phyloP scores from a whole-genome alignment of 306 rosid genomes.

The Glycyrrhiza uralensis region DNA sequence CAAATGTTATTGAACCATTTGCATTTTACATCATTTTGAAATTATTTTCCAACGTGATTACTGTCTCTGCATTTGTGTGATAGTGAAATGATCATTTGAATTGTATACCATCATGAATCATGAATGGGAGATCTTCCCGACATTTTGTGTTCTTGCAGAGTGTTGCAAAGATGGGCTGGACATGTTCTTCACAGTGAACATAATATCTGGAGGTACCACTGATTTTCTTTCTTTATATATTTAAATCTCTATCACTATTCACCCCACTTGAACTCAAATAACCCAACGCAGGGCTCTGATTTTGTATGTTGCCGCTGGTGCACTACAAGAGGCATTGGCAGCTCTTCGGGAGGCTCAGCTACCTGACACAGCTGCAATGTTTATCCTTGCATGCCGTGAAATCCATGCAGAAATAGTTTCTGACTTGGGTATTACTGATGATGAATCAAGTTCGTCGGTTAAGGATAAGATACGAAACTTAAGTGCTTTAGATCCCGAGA shows the following conservation, averaged over 20 bases:
- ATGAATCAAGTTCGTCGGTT: conserved; percentile 52
- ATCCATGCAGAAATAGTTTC: conserved; percentile 62
- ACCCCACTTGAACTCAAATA: conserved; percentile 30
- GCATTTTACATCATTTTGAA: neutral
- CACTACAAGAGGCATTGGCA: conserved; percentile 89
- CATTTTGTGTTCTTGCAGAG: conserved; percentile 54
- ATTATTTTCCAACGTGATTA: neutral
- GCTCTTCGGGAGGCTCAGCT: conserved; percentile 90
- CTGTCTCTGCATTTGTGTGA: conserved; percentile 3
- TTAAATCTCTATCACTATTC: neutral
- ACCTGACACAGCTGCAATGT: conserved; percentile 95
- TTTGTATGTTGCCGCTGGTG: conserved; percentile 92
- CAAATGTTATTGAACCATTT: neutral
- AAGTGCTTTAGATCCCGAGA: conserved; percentile 70
- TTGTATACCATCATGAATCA: conserved; percentile 21
- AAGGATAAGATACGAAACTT: conserved; percentile 47
- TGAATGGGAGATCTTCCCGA: conserved; percentile 20
- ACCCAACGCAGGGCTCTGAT: conserved; percentile 75
- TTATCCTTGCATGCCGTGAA: conserved; percentile 92
- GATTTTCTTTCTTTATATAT: conserved; percentile 10
- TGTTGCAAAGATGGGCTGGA: conserved; percentile 93
- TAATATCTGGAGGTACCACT: conserved; percentile 84
- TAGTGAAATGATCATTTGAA: conserved; percentile 6
- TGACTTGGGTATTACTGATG: conserved; percentile 36
- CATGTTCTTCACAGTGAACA: conserved; percentile 68